These are phyloP conservation scores for Verticillium zaregamsianum DNA, from an alignment of 2,329 filamentous ascomycete species.

Conservation along the genomic window DNA sequence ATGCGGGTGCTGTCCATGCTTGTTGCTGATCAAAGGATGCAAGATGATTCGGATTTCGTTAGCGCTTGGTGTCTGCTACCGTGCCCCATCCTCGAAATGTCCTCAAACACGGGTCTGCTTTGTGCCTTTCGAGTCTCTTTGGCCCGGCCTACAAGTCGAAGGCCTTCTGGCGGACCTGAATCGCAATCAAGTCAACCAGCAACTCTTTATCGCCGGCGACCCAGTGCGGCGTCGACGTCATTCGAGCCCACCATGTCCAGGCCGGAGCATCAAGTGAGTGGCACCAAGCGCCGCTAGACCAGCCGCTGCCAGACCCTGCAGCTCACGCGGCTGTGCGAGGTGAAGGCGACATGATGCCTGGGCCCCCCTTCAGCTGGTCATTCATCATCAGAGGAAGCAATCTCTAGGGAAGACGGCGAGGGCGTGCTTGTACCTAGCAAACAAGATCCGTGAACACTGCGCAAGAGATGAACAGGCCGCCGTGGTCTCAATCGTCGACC, in stretches of 20 bases:
- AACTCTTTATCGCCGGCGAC: background rate
- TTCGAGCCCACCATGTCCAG: background rate
- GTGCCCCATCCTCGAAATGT: no score
- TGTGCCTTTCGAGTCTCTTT: background rate
- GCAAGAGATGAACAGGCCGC: background rate
- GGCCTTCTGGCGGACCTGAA: background rate
- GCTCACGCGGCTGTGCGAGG: background rate
- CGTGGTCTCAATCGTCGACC: background rate
- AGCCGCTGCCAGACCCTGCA: background rate
- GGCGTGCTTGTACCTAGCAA: no score
- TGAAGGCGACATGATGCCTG: no score
- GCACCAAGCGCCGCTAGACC: background rate
- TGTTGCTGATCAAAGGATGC: background rate
- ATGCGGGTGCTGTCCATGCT: background rate
- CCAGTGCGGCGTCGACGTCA: background rate
- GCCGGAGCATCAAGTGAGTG: background rate
- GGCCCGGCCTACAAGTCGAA: background rate
- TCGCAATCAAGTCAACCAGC: background rate
- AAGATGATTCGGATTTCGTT: background rate
- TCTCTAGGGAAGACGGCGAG: no score
- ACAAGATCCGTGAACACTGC: no score
- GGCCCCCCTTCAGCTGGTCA: no score
- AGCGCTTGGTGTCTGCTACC: background rate
- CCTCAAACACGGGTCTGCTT: background rate
- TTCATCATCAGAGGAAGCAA: no score